Evolutionary conservation across 2,329 filamentous ascomycete species (phyloP).

Genomic region (Fusarium algeriense): DNA sequence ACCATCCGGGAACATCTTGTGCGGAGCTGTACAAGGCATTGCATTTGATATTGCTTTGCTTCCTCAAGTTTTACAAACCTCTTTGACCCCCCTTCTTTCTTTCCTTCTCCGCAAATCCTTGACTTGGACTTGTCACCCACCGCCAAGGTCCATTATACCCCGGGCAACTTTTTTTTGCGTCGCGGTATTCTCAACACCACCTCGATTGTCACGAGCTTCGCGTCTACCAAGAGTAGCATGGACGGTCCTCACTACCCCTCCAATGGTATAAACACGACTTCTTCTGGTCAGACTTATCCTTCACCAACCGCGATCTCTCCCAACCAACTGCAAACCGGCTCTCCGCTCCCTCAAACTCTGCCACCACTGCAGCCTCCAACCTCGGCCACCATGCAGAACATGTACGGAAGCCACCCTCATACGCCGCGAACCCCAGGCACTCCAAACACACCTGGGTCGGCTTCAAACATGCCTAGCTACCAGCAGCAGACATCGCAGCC

Average conservation of each 20-base stretch:
- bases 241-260: conserved; percentile 67
- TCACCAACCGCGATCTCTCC: conserved; percentile 65
- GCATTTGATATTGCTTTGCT: conserved; percentile 45
- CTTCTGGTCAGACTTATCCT: conserved; percentile 62
- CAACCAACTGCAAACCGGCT: conserved; percentile 63
- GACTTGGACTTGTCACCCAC: conserved; percentile 45
- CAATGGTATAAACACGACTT: conserved; percentile 68
- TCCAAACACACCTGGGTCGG: conserved; percentile 70
- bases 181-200: conserved; percentile 45
- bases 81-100: conserved; percentile 26
- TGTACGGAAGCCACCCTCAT: conserved; percentile 71
- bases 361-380: conserved; percentile 66
- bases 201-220: conserved; percentile 46
- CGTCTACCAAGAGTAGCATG: conserved; percentile 60
- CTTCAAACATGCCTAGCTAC: conserved; percentile 66
- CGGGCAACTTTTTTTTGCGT: conserved; percentile 37
- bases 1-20: conserved; percentile 52
- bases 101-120: conserved; percentile 41
- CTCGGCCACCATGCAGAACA: conserved; percentile 57
- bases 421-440: conserved; percentile 73
- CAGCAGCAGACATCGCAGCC: conserved; percentile 65
- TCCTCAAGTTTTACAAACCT: conserved; percentile 35
- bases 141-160: conserved; percentile 42
- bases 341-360: conserved; percentile 65
- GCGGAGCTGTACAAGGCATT: conserved; percentile 47